Evolutionary conservation across 805 yeast species (phyloP).

Genomic region (Metschnikowia shivogae): DNA sequence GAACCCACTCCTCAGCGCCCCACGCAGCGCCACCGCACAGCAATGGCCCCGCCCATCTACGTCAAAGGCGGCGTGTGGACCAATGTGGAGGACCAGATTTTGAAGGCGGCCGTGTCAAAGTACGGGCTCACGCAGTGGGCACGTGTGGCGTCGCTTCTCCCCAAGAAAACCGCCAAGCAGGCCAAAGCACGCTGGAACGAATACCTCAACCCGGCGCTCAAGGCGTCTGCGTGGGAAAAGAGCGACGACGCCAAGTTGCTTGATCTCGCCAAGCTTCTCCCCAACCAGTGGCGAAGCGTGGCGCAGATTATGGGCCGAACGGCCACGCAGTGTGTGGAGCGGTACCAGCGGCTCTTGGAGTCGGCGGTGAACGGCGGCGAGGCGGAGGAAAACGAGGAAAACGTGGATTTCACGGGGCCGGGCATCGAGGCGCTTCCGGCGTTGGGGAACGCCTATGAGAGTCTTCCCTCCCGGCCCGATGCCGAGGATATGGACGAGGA

Average conservation of each 20-base stretch:
- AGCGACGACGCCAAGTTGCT: conserved; percentile 75
- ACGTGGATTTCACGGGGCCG: conserved; percentile 41
- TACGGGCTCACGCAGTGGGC: conserved; percentile 96
- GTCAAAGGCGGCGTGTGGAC: conserved; percentile 93
- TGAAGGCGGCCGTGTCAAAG: conserved; percentile 86
- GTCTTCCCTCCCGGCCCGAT: conserved; percentile 79
- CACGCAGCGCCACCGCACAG: neutral
- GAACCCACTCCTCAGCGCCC: neutral
- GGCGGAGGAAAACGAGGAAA: conserved; percentile 24
- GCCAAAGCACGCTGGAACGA: conserved; percentile 92
- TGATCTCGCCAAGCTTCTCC: conserved; percentile 62
- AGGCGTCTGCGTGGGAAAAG: conserved; percentile 61
- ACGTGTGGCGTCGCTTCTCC: conserved; percentile 79
- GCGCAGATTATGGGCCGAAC: conserved; percentile 78
- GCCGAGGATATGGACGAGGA: conserved; percentile 78
- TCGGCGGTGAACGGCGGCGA: conserved; percentile 30
- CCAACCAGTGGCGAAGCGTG: conserved; percentile 95
- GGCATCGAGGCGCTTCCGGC: conserved; percentile 51
- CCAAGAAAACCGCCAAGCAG: conserved; percentile 84
- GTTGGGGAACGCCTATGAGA: conserved; percentile 54
- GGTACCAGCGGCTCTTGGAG: conserved; percentile 71
- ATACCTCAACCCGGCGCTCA: conserved; percentile 72
- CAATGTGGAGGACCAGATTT: conserved; percentile 75
- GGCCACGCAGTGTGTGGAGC: conserved; percentile 78
- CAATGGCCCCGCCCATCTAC: conserved; percentile 51